These are phyloP conservation scores for Sideroxylon spinosum DNA, from an alignment of 179 eudicot species.

Conservation along the genomic window DNA sequence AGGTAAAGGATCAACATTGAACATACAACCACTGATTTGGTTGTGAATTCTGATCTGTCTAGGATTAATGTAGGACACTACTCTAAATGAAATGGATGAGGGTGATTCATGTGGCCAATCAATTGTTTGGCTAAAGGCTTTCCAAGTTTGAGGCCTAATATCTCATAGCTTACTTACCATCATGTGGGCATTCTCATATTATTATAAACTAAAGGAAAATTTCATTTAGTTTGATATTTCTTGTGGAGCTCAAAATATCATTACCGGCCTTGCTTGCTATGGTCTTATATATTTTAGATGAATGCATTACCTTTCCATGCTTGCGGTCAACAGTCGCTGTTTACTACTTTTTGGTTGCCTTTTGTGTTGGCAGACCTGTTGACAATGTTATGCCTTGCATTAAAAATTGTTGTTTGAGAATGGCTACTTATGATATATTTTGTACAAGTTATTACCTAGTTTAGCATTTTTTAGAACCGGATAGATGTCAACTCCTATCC, in stretches of 20 bases:
- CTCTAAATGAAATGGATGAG: neutral
- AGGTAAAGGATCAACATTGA: too few relatives aligned
- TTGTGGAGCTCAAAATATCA: neutral
- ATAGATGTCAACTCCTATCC: too few relatives aligned
- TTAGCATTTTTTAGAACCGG: neutral
- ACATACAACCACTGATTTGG: too few relatives aligned
- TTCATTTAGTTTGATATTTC: neutral
- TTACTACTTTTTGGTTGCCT: neutral
- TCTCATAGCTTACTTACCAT: neutral
- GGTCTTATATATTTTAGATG: neutral
- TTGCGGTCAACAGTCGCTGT: neutral
- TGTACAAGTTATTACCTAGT: neutral
- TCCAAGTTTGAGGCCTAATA: neutral
- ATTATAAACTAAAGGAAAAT: neutral
- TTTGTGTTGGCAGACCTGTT: too few relatives aligned
- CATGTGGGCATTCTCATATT: neutral
- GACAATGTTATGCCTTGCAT: too few relatives aligned
- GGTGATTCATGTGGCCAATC: neutral
- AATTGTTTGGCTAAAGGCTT: neutral
- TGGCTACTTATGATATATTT: neutral
- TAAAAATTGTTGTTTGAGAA: neutral
- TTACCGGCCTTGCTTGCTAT: neutral
- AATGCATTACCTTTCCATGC: neutral
- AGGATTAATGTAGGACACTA: neutral
- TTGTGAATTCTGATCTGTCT: too few relatives aligned